Evolutionary conservation across 306 rosid species (phyloP), one percentile per base, ranked within the genome.

Genomic region (Comarum palustre): DNA sequence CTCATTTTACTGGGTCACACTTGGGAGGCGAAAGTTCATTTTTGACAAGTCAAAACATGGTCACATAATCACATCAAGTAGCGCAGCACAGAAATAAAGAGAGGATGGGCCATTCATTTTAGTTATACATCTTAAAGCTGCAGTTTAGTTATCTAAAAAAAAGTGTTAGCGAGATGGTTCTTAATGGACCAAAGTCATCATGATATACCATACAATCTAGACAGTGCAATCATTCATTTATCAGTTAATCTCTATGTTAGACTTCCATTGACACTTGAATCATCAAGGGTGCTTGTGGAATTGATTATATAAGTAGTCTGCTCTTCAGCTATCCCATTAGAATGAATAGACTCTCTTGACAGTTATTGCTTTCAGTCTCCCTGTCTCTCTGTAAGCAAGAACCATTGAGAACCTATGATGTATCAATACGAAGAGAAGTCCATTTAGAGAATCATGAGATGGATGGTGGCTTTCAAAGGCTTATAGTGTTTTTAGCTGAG

Each of bases 271-370:
- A 72, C 55, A 69, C 78, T 75, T 61, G 83, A 82, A 78, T 55
- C 71, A 79, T 81, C 88, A 52, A 74, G 67, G 75, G 81, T 75
- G 32, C 82, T 70, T 73, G 73, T 74, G 58, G 64, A 52, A 71
- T 39, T 70, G 82, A 24, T 29, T 24, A 55, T 20, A 22, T 55
- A 55, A 82, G 80, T 57, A 71, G 63, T 47, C 66, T 64, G 46
- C 69, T 82, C 83, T 83, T 54, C 13, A 83, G 73, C 45, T 81
- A 78, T 75, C 82, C 57, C 76, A 64, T 51, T 85, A 78, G 62
- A 74, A 66, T 27, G 43, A 71, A 39, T 83, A 52, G 3, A 46
- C 69, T 75, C 54, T 81, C 84, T 73, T 71, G 57, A 72, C 61
- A 67, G 10, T 25, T 62, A 42, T 59, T 43, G 31, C 67, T 71